Conservation (phyloP, 1,284 basidiomycete species). For the Trichosporon coremiiforme region DNA sequence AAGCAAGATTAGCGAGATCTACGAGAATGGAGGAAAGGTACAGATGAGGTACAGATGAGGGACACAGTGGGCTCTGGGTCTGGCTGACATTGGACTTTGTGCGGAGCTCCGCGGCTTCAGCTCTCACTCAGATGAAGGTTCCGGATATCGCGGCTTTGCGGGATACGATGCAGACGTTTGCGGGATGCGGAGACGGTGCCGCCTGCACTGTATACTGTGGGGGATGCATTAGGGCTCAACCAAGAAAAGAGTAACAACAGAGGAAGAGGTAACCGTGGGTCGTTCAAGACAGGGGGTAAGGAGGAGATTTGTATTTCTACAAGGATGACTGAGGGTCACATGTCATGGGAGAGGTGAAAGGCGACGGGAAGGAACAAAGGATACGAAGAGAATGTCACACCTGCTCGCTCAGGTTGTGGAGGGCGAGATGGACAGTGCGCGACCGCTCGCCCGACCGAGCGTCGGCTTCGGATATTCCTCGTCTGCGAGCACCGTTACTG, state of each 20-base stretch:
- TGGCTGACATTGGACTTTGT: no score
- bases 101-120: no score
- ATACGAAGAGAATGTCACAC: background rate
- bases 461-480: background rate
- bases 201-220: background rate
- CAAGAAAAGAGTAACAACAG: background rate
- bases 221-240: slow-evolving; percentile 2
- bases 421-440: background rate
- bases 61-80: no score
- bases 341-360: background rate
- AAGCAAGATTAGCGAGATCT: no score
- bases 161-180: no score
- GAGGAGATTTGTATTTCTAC: background rate
- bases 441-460: background rate
- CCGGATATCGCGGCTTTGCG: no score
- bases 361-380: background rate
- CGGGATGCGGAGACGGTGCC: background rate
- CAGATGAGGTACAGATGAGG: no score
- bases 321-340: background rate
- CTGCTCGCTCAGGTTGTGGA: background rate
- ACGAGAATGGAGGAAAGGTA: no score
- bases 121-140: no score
- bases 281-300: background rate
- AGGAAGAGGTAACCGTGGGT: background rate
- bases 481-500: no score